A percentile compares a stretch with the other conserved stretches of the same genome.
Evolutionary conservation across 73 alveolate species (phyloP).

Genomic region (Blepharisma japonicum): DNA sequence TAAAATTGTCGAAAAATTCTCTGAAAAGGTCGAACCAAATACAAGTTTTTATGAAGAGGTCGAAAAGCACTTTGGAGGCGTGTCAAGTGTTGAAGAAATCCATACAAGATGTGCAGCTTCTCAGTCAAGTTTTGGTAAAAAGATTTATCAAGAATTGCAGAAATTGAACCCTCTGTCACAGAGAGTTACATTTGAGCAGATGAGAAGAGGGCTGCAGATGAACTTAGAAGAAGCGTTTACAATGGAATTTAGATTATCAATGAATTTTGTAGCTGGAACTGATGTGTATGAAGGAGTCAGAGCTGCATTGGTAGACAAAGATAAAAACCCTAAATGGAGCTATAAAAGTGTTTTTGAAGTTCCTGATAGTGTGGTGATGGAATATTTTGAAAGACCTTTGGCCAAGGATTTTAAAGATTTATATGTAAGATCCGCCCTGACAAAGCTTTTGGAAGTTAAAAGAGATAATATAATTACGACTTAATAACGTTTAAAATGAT

Average conservation of each 20-base stretch:
- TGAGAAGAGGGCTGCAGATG: conserved; percentile 75
- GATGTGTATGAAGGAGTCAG: conserved; percentile 92
- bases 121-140: conserved; percentile 29
- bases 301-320: conserved; percentile 78
- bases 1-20: conserved; percentile 35
- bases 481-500: too few species aligned
- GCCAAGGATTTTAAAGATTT: not conserved
- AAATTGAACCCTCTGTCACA: conserved; percentile 54
- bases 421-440: too few species aligned
- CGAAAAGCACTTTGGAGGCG: conserved; percentile 42
- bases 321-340: conserved; percentile 77
- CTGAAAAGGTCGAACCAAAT: not conserved
- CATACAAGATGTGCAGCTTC: conserved; percentile 7
- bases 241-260: conserved; percentile 76
- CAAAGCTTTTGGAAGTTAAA: too few species aligned
- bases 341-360: conserved; percentile 67
- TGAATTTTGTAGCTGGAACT: conserved; percentile 65
- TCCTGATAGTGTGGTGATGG: conserved; percentile 51
- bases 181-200: conserved; percentile 72
- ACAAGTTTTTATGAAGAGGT: conserved; percentile 22
- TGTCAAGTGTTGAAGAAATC: conserved; percentile 38
- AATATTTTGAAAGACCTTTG: conserved; percentile 53
- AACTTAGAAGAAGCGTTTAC: conserved; percentile 60
- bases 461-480: too few species aligned
- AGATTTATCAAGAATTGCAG: conserved; percentile 26